Evolutionary conservation across 768 basidiomycete species (phyloP), one percentile per base, ranked within the genome.

Genomic region (Infundibulicybe gibba): DNA sequence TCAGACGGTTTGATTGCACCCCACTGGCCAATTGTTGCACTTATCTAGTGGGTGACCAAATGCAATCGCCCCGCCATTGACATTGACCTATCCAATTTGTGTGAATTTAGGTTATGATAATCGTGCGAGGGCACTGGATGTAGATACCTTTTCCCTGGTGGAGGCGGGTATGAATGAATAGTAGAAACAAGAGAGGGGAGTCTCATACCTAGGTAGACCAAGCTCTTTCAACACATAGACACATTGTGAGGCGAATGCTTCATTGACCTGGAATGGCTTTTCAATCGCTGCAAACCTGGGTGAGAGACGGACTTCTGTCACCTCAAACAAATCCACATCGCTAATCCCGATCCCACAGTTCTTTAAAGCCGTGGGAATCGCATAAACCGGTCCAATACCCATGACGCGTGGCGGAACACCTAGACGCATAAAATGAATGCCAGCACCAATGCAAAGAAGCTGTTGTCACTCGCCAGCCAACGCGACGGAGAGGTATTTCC

Each of bases 41-140:
- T 77, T 60, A 88, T 85, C 89, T 79, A 90, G 61, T 20, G 88
- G 87, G 63, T 90, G 87, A 0, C 89, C 87, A 34, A 92, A 71
- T 15, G 90, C 91, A 57, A 94, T 94, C 1, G 91, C 91, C 2
- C 93, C 93, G 13, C 93, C 92, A 49, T 93, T 92, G 21, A 90
- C 87, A 56, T 94, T 94, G 16, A 91, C 83, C 72, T 87, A 43
- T 15, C 47, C 17, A 38, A 43, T 32, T n/a, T n/a, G n/a, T n/a
- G n/a, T n/a, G n/a, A n/a, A n/a, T n/a, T n/a, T n/a, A n/a, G n/a
- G n/a, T 25, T 47, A n/a, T 31, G 12, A 32, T 41, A 8, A 30
- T 41, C n/a, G 2, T 25, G 39, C 31, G 34, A 14, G 3, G 15
- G n/a, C n/a, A n/a, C n/a, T n/a, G n/a, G n/a, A n/a, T n/a, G n/a